phyloP scores from a whole-genome alignment of 192 early-diverging fungal species.

The Linnemannia zychae region DNA sequence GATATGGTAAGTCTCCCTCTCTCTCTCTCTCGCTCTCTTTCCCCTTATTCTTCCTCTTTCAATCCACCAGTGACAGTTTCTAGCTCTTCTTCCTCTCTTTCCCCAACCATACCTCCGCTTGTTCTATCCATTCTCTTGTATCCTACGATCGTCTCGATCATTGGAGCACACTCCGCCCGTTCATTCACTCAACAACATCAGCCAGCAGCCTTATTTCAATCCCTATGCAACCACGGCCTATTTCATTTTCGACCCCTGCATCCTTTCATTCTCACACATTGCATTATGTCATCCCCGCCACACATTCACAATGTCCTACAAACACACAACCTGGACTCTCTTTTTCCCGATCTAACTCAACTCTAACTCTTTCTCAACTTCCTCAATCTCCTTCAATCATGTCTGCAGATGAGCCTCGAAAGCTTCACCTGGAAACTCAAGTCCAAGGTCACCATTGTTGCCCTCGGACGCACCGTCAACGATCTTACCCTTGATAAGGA shows the following conservation, averaged over 20 bases:
- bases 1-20: slow-evolving; percentile 45
- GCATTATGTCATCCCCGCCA: no score
- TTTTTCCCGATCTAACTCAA: not conserved
- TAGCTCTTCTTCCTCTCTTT: not conserved
- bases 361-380: no score
- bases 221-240: no score
- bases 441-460: slow-evolving; percentile 50
- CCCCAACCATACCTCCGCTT: not conserved
- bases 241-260: not conserved
- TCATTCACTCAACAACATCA: no score
- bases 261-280: not conserved
- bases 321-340: no score
- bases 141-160: no score
- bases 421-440: slow-evolving; percentile 45
- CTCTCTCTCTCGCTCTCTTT: not conserved
- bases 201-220: no score
- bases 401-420: slow-evolving; percentile 34
- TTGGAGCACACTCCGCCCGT: no score
- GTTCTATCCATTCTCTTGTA: not conserved
- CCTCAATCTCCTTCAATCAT: not conserved
- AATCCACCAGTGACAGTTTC: not conserved
- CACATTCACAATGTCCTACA: no score
- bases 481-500: slow-evolving; percentile 64
- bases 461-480: slow-evolving; percentile 56
- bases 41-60: not conserved